A percentile compares a stretch with the other conserved stretches of the same genome.
Conservation (phyloP, 441 rosid genomes). For the Theobroma grandiflorum region DNA sequence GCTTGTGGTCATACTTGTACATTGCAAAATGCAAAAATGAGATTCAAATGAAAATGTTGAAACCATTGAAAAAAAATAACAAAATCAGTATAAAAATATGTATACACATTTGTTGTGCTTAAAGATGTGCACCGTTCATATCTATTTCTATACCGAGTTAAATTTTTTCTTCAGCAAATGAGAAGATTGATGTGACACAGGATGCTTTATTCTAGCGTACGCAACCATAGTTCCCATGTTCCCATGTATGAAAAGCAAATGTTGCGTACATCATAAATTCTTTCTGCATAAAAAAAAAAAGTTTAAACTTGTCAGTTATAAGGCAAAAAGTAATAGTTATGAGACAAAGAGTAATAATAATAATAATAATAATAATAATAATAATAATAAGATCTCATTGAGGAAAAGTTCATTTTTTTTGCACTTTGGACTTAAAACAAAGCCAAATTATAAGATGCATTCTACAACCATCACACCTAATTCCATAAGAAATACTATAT, state of each 20-base stretch:
- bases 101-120: neutral
- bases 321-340: neutral
- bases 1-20: neutral
- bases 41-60: slow-evolving; percentile 18
- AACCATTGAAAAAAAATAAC: neutral
- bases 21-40: neutral
- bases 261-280: slow-evolving; percentile 77
- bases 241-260: slow-evolving; percentile 76
- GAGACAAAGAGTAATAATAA: too few relatives aligned
- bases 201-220: slow-evolving; percentile 70
- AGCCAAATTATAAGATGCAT: slow-evolving; percentile 78
- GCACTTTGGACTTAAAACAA: slow-evolving; percentile 86
- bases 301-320: slow-evolving; percentile 11
- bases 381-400: neutral
- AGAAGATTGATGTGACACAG: slow-evolving; percentile 39
- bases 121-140: neutral
- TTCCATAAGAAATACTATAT: slow-evolving; percentile 71
- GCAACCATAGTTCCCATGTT: slow-evolving; percentile 69
- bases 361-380: neutral
- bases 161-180: slow-evolving; percentile 40
- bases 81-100: slow-evolving; percentile 32
- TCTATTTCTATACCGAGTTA: neutral
- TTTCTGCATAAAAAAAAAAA: slow-evolving; percentile 51
- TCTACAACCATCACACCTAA: slow-evolving; percentile 89
- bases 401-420: slow-evolving; percentile 38